Percentiles rank a stretch among this genome's conserved stretches.
These are phyloP conservation scores for Emericellopsis cladophorae DNA, from an alignment of 2,329 filamentous ascomycete genomes.

Conservation along the genomic window DNA sequence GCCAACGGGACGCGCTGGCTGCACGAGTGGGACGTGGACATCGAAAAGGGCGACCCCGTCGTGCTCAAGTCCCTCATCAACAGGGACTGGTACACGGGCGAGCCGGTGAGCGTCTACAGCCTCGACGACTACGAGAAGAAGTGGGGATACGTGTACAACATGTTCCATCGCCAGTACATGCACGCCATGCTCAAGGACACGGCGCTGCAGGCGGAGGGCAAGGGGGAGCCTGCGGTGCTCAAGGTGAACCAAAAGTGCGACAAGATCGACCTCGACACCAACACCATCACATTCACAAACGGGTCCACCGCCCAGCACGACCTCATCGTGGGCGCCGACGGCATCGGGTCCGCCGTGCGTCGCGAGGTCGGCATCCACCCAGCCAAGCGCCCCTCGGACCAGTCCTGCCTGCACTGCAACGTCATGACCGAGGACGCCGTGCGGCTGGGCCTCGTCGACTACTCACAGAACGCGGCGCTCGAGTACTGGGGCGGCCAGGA, in stretches of 20 bases:
- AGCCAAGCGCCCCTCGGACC: slow-evolving; percentile 44
- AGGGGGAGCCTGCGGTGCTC: slow-evolving; percentile 38
- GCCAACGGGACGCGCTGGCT: slow-evolving; percentile 60
- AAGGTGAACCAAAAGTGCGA: slow-evolving; percentile 44
- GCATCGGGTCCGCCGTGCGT: slow-evolving; percentile 54
- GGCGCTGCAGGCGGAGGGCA: slow-evolving; percentile 35
- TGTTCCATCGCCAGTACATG: slow-evolving; percentile 60
- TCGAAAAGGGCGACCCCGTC: slow-evolving; percentile 52
- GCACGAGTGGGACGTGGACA: slow-evolving; percentile 54
- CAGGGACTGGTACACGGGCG: slow-evolving; percentile 57
- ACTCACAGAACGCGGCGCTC: slow-evolving; percentile 44
- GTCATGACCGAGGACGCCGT: slow-evolving; percentile 48
- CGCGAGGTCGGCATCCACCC: slow-evolving; percentile 49
- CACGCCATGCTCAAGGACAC: slow-evolving; percentile 52
- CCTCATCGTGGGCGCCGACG: slow-evolving; percentile 51
- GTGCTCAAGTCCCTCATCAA: slow-evolving; percentile 55
- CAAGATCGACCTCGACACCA: slow-evolving; percentile 36
- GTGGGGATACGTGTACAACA: slow-evolving; percentile 55
- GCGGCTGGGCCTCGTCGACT: slow-evolving; percentile 47
- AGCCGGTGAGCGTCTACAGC: slow-evolving; percentile 50
- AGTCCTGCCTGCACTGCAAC: slow-evolving; percentile 53
- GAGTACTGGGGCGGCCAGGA: slow-evolving; percentile 62
- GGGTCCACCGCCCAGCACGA: slow-evolving; percentile 38
- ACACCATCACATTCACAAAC: slow-evolving; percentile 39
- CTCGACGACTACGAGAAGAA: slow-evolving; percentile 50